Evolutionary conservation across 192 early-diverging fungal genomes (phyloP).

Genomic region (Coemansia sp.): DNA sequence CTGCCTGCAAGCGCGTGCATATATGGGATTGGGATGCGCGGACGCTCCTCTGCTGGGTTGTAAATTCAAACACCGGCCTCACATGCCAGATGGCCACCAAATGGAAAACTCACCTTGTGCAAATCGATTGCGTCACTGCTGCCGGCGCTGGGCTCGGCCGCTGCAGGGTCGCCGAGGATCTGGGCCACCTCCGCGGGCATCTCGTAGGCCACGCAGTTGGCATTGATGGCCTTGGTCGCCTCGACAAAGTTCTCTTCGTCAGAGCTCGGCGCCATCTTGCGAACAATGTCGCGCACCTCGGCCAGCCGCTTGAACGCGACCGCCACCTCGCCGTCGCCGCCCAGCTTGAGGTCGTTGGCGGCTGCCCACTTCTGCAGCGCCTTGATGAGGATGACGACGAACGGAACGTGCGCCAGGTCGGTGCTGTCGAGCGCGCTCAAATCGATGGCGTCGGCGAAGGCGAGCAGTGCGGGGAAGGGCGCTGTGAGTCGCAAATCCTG

Average conservation of each 20-base stretch:
- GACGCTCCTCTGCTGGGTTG: too few species aligned
- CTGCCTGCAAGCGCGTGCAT: too few species aligned
- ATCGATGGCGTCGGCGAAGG: constrained; percentile 64
- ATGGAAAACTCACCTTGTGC: too few species aligned
- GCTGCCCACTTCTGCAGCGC: constrained; percentile 75
- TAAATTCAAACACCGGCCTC: too few species aligned
- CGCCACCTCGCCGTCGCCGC: constrained; percentile 53
- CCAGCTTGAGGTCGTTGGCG: constrained; percentile 17
- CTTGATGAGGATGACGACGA: constrained; percentile 75
- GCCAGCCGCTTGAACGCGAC: constrained; percentile 58
- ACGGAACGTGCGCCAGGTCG: constrained; percentile 81
- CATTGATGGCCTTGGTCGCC: constrained; percentile 59
- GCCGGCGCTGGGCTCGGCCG: constrained; percentile 1
- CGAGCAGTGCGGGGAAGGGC: constrained; percentile 71
- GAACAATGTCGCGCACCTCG: constrained; percentile 63
- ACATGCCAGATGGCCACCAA: too few species aligned
- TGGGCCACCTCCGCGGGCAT: constrained; percentile 15
- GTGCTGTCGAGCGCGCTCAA: constrained; percentile 62
- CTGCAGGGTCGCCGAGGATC: constrained; percentile 38
- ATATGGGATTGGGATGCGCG: too few species aligned
- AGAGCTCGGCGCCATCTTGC: constrained; percentile 51
- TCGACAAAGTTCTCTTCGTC: constrained; percentile 92
- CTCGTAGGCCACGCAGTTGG: constrained; percentile 61
- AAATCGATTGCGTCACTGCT: too few species aligned
- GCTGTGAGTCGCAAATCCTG: constrained; percentile 78